Evolutionary conservation across 192 early-diverging fungal species (phyloP).

Genomic region (Coemansia sp.): DNA sequence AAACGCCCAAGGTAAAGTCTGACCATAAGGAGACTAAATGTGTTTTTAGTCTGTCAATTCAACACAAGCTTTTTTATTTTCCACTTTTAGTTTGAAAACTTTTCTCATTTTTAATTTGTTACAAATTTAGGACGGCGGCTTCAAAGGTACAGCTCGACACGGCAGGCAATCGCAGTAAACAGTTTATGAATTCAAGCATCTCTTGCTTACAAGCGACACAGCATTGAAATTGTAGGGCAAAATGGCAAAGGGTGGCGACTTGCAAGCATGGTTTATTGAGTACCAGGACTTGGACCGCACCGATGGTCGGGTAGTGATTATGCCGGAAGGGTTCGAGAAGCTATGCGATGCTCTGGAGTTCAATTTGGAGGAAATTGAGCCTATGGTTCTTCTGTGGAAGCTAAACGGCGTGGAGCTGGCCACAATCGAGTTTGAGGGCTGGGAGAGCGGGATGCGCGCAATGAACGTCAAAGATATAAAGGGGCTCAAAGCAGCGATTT

Average conservation of each 20-base stretch:
- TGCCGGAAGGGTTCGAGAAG: conserved; percentile 38
- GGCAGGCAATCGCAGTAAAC: not conserved
- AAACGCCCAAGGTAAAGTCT: conserved; percentile 3
- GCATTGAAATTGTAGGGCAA: conserved; percentile 11
- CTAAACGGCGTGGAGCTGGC: conserved; percentile 36
- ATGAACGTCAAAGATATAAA: conserved; percentile 19
- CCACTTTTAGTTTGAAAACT: not conserved
- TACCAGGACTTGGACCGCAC: conserved; percentile 37
- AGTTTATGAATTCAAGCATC: not conserved
- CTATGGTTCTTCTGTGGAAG: conserved; percentile 44
- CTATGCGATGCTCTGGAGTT: conserved; percentile 37
- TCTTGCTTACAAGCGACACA: not conserved
- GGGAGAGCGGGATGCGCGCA: conserved; percentile 18
- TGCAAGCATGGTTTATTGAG: conserved; percentile 33
- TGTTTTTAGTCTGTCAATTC: not conserved
- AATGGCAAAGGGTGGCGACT: conserved; percentile 9
- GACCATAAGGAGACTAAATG: not conserved
- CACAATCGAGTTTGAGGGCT: conserved; percentile 18
- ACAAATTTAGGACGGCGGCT: not conserved
- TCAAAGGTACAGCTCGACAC: not conserved
- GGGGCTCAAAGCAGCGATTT: conserved; percentile 20
- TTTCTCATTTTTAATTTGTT: not conserved
- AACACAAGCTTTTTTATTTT: not conserved
- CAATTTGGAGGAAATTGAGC: conserved; percentile 34
- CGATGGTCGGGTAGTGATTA: conserved; percentile 28